phyloP scores from a whole-genome alignment of 768 basidiomycete genomes.

The Russula dissimulans region DNA sequence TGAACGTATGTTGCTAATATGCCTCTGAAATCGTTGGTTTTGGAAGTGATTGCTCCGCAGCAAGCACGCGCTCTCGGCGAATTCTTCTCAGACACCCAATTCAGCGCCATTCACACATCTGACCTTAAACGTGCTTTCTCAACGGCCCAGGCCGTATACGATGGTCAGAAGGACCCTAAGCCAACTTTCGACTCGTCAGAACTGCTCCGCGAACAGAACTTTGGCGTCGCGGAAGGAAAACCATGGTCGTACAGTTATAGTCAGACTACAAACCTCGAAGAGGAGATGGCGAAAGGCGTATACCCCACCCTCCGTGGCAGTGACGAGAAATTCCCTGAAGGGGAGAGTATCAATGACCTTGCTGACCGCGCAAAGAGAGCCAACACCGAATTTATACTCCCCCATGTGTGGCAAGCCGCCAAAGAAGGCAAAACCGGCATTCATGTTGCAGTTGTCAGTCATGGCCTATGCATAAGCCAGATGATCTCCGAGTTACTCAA shows the following conservation, averaged over 20 bases:
- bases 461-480: conserved; percentile 56
- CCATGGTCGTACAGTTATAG: conserved; percentile 30
- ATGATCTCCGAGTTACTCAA: conserved; percentile 43
- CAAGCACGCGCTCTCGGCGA: conserved; percentile 40
- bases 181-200: conserved; percentile 39
- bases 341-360: conserved; percentile 64
- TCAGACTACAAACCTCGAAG: conserved; percentile 25
- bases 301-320: conserved; percentile 43
- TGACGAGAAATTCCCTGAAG: conserved; percentile 51
- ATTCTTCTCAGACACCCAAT: conserved; percentile 37
- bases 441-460: conserved; percentile 64
- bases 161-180: conserved; percentile 38
- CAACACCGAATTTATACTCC: conserved; percentile 44
- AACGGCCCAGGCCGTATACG: conserved; percentile 50
- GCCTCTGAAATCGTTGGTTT: not conserved
- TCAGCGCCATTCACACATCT: conserved; percentile 57
- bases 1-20: conserved; percentile 24
- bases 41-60: conserved; percentile 11
- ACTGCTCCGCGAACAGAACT: conserved; percentile 58
- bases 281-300: conserved; percentile 42
- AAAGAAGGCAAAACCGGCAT: conserved; percentile 31
- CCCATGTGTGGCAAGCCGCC: conserved; percentile 40
- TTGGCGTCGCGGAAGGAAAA: conserved; percentile 62
- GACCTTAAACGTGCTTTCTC: conserved; percentile 52
- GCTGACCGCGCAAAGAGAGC: conserved; percentile 42